Base-by-base conservation (phyloP, 768 basidiomycete species). In the Cantharellus cinnabarinus region DNA sequence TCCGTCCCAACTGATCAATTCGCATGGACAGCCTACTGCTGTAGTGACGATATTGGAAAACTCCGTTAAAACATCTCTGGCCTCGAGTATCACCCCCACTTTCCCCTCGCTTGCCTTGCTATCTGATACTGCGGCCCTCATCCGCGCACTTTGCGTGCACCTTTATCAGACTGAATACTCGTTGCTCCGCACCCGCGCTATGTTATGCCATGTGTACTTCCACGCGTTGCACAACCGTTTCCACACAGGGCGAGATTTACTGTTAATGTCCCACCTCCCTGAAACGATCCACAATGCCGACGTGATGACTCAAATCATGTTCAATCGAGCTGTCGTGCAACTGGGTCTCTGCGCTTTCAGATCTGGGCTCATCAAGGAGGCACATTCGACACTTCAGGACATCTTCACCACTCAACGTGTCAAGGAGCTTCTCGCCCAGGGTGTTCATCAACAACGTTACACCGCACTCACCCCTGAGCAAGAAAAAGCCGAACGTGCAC, bases 261-360 rank as follows among this genome's bases (percentile, higher is more conserved):
- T 99, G 42, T 75, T 99, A 62, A 98, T 99, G 95, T 97, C 93
- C 3, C 95, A 98, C 69, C 78, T 99, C 56, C 94, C 98, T 70
- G 93, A 97, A 69, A 87, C 89, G 0, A 85, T 98, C 66, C 85
- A 90, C 68, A 89, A 90, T 42, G 90, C 93, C 60, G 95, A 98
- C 67, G 91, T 97, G 56, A 83, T 83, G 15, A 98, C 95, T 0
- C 95, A 99, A 71, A 97, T 99, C 65, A 75, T 98, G 41, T 98
- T 97, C 75, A 99, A 99, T 71, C 85, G 95, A 42, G 89, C 90
- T 3, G 83, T 98, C 59, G 95, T 98, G 50, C 95, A 98, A 69
- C 81, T 99, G 56, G 95, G 95, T 41, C 78, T 99, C 3, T 93
- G 90, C 64, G 95, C 95, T 2, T 99, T 98, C 81, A 81, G 95